Base-by-base conservation (phyloP, 2,329 filamentous ascomycete species). In the Cercospora sp. region DNA sequence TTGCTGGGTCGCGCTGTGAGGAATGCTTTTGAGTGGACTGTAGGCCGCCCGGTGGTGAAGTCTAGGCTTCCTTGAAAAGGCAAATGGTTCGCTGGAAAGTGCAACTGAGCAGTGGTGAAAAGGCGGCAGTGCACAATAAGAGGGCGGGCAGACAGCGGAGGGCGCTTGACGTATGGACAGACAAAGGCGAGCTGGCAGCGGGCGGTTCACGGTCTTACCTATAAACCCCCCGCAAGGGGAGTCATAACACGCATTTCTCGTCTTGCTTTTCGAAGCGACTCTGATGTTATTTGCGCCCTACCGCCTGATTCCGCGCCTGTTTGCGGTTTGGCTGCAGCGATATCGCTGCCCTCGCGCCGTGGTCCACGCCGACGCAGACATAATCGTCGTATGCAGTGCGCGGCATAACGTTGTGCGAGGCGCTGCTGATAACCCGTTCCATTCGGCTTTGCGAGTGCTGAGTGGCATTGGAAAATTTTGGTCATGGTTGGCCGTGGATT, bases 371-470 rank as follows among this genome's bases (percentile, higher is more conserved):
- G 59, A 42, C 16, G 18, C 18, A n/a, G 31, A 45, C 39, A 30
- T 62, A 31, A 55, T 63, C 45, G 30, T 55, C 51, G 51, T 18
- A n/a, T 31, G 13, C 51, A 57, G 5, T 57, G 51, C 51, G 51
- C 51, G 51, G 51, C 51, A 57, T 30, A 31, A 57, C 12, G 28
- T 26, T 33, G 20, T 62, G 26, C 18, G 45, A 31, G 23, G 45
- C 23, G 36, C 60, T 30, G 57, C 30, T 31, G n/a, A 20, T 33
- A 20, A 39, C 36, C 28, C 18, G 57, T 16, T 6, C n/a, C 28
- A 31, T 59, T 31, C 59, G 59, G 59, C 59, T 61, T 61, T 61
- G 59, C 36, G 36, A 45, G 33, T 13, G 59, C 23, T 23, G 59
- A n/a, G 16, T 45, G 59, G 59, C 59, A 61, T 61, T 42, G 59